Percentiles rank a stretch among this genome's conserved stretches.
These are phyloP conservation scores for Candida palmyrensis DNA, from an alignment of 805 yeast genomes.

Conservation along the genomic window DNA sequence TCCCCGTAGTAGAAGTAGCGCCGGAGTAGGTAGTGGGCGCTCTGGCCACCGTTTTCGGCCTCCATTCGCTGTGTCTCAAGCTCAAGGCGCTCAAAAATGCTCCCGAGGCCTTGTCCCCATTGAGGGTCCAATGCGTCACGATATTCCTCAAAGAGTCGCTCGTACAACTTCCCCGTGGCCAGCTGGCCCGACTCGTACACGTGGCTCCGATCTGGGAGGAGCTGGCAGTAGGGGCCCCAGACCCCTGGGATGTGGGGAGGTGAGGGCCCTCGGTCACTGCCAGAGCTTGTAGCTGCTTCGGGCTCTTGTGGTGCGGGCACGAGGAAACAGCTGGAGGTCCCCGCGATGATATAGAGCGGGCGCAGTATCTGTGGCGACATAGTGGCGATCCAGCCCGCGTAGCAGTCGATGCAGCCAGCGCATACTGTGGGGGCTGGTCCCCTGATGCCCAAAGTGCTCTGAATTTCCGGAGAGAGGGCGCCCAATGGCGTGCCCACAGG, in stretches of 20 bases:
- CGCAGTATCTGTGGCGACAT: conserved; percentile 10
- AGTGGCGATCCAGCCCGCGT: conserved; percentile 48
- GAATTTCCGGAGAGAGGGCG: not conserved
- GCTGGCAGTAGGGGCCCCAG: conserved; percentile 56
- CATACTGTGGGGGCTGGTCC: too few species aligned
- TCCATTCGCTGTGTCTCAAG: conserved; percentile 17
- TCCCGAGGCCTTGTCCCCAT: too few species aligned
- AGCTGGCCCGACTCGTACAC: conserved; percentile 56
- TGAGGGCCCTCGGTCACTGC: too few species aligned
- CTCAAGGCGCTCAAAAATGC: conserved; percentile 15
- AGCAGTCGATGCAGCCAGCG: conserved; percentile 57
- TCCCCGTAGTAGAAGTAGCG: conserved; percentile 49
- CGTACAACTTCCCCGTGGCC: conserved; percentile 51
- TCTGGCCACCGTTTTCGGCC: conserved; percentile 1
- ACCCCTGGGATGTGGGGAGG: conserved; percentile 41
- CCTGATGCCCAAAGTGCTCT: not conserved
- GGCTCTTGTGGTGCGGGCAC: conserved; percentile 16
- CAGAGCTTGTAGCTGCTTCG: not conserved
- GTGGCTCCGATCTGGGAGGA: conserved; percentile 20
- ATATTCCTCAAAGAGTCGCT: conserved; percentile 37
- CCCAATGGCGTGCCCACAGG: not conserved
- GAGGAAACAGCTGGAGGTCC: conserved; percentile 57
- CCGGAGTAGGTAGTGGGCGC: conserved; percentile 21
- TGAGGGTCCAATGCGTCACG: conserved; percentile 5
- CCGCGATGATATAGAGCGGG: conserved; percentile 46